Evolutionary conservation across 805 yeast species (phyloP).

Genomic region (Lipomyces sp.): DNA sequence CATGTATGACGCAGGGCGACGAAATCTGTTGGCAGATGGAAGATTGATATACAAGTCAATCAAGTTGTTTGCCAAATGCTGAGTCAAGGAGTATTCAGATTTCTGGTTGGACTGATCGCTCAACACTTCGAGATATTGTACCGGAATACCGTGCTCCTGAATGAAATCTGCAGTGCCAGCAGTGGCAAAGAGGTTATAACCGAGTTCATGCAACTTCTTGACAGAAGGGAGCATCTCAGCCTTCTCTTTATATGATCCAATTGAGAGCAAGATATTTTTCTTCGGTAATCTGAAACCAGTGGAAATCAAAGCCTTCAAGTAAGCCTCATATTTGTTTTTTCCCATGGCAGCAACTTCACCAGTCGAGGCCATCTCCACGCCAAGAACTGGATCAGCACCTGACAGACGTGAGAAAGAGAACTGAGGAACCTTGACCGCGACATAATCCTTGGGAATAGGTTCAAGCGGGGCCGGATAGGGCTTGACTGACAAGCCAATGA

Average conservation of each 20-base stretch:
- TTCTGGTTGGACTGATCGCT: constrained; percentile 57
- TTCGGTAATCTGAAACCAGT: constrained; percentile 95
- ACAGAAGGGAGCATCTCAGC: constrained; percentile 89
- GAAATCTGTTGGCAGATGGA: constrained; percentile 95
- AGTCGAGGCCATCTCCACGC: constrained; percentile 99
- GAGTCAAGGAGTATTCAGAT: constrained; percentile 92
- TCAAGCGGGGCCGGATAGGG: constrained; percentile 90
- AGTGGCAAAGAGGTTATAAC: constrained; percentile 92
- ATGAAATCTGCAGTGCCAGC: constrained; percentile 99
- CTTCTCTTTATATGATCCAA: constrained; percentile 97
- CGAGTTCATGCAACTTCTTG: constrained; percentile 75
- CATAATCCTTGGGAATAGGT: constrained; percentile 71
- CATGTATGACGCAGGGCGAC: constrained; percentile 98
- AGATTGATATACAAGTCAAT: constrained; percentile 94
- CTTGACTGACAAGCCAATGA: constrained; percentile 81
- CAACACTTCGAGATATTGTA: constrained; percentile 90
- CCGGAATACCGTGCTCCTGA: constrained; percentile 92
- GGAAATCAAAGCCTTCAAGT: constrained; percentile 89
- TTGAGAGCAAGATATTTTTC: constrained; percentile 89
- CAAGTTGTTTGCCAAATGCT: constrained; percentile 94
- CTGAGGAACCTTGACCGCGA: constrained; percentile 96
- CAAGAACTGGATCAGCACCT: constrained; percentile 97
- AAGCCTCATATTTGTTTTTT: constrained; percentile 94
- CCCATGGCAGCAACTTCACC: constrained; percentile 99
- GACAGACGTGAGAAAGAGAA: constrained; percentile 95